Evolutionary conservation across 192 early-diverging fungal species (phyloP).

Genomic region (Backusella tarrabulga): DNA sequence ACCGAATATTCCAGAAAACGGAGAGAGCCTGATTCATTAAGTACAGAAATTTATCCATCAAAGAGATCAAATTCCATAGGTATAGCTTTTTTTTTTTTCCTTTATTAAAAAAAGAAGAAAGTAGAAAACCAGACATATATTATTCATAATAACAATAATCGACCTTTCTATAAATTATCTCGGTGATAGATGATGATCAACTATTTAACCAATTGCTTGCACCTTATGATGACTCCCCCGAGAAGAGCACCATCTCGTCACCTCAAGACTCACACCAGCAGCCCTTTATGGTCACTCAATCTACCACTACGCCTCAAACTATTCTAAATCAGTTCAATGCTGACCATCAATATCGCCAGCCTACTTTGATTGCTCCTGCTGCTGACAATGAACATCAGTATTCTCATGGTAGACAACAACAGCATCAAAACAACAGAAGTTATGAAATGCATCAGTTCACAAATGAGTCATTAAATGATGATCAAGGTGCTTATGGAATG

Average conservation of each 20-base stretch:
- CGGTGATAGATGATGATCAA: slow-evolving; percentile 3
- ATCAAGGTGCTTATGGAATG: neutral
- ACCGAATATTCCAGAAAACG: neutral
- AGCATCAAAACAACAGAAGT: neutral
- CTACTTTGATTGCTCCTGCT: neutral
- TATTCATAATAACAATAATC: neutral
- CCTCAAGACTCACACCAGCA: neutral
- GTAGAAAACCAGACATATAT: neutral
- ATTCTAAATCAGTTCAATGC: neutral
- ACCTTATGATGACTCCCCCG: slow-evolving; percentile 3
- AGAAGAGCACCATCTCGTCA: neutral
- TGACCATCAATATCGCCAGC: neutral
- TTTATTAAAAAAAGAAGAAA: neutral
- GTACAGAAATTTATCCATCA: neutral
- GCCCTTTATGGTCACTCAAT: neutral
- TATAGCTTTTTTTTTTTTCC: neutral
- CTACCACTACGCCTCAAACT: neutral
- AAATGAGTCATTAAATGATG: neutral
- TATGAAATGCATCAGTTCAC: neutral
- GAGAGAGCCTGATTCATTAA: neutral
- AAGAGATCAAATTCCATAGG: neutral
- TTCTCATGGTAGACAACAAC: neutral
- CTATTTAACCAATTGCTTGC: slow-evolving; percentile 9
- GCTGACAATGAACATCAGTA: neutral
- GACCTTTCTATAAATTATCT: neutral